A percentile compares a stretch with the other conserved stretches of the same genome.
These are phyloP conservation scores for Rhododendron griersonianum DNA, from an alignment of 148 eudicot genomes.

Conservation along the genomic window DNA sequence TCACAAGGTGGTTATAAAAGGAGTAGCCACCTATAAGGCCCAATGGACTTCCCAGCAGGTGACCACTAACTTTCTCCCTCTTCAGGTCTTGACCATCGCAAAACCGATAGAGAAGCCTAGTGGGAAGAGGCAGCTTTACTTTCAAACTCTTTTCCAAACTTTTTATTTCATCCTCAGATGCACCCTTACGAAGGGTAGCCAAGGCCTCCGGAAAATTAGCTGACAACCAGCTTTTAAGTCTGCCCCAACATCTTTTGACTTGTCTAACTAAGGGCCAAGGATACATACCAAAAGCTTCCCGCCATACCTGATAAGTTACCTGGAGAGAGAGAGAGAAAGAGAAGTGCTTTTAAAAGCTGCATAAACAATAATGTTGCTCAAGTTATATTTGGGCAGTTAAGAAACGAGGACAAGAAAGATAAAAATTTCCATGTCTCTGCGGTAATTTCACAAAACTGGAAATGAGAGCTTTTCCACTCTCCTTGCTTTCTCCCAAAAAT, in stretches of 20 bases:
- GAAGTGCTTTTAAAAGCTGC: background rate
- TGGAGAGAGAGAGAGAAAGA: slow-evolving; percentile 17
- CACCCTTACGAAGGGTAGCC: slow-evolving; percentile 61
- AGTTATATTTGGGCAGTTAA: background rate
- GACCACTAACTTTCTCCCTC: slow-evolving; percentile 9
- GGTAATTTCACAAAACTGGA: background rate
- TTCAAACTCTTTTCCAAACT: slow-evolving; percentile 51
- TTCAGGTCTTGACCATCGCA: slow-evolving; percentile 74
- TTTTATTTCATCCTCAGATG: slow-evolving; percentile 66
- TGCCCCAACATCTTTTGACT: slow-evolving; percentile 65
- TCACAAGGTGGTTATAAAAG: slow-evolving; percentile 46
- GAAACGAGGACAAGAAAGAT: background rate
- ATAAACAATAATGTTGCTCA: background rate
- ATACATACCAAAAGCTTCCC: slow-evolving; percentile 65
- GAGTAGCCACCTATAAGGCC: slow-evolving; percentile 92
- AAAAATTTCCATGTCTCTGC: background rate
- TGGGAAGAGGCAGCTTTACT: slow-evolving; percentile 70
- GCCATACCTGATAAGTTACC: slow-evolving; percentile 81
- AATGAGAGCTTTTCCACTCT: background rate
- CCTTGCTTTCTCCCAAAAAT: background rate
- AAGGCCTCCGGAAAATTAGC: slow-evolving; percentile 61
- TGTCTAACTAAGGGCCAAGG: slow-evolving; percentile 80
- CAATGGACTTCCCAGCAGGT: slow-evolving; percentile 16
- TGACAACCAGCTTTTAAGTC: slow-evolving; percentile 53
- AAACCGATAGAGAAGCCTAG: slow-evolving; percentile 73